Evolutionary conservation across 2,329 filamentous ascomycete genomes (phyloP).

Genomic region (Clonostachys rhizophaga): DNA sequence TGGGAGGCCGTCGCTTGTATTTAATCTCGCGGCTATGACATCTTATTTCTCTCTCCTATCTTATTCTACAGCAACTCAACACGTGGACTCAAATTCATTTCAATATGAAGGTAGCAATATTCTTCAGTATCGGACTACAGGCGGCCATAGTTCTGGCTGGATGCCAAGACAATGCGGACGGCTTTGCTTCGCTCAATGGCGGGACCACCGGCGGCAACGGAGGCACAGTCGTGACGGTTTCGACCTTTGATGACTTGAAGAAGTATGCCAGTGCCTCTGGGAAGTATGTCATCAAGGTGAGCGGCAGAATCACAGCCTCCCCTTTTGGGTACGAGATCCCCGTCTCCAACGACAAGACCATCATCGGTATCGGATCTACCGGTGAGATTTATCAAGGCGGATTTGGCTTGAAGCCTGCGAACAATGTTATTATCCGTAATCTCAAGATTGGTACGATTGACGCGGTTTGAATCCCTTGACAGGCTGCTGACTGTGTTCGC

Average conservation of each 20-base stretch:
- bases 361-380: constrained; percentile 8
- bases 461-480: constrained; percentile 15
- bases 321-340: constrained; percentile 8
- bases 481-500: not conserved
- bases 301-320: constrained; percentile 8
- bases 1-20: too few species aligned
- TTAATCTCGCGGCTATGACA: too few species aligned
- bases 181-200: constrained; percentile 11
- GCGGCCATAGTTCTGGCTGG: not conserved
- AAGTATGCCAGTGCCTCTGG: constrained; percentile 9
- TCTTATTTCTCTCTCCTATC: too few species aligned
- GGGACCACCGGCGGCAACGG: constrained; percentile 10
- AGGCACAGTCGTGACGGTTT: constrained; percentile 9
- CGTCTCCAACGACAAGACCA: constrained; percentile 11
- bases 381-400: constrained; percentile 8
- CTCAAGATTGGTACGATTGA: constrained; percentile 16
- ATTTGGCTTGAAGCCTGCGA: constrained; percentile 5
- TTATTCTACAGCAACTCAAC: too few species aligned
- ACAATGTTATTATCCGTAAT: constrained; percentile 12
- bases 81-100: too few species aligned
- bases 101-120: too few species aligned
- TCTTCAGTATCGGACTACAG: too few species aligned
- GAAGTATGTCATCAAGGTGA: constrained; percentile 10
- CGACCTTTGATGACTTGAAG: constrained; percentile 8
- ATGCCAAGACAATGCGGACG: constrained; percentile 5